Evolutionary conservation across 352 stramenopile genomes (phyloP).

Genomic region (Pythium phragmitis): DNA sequence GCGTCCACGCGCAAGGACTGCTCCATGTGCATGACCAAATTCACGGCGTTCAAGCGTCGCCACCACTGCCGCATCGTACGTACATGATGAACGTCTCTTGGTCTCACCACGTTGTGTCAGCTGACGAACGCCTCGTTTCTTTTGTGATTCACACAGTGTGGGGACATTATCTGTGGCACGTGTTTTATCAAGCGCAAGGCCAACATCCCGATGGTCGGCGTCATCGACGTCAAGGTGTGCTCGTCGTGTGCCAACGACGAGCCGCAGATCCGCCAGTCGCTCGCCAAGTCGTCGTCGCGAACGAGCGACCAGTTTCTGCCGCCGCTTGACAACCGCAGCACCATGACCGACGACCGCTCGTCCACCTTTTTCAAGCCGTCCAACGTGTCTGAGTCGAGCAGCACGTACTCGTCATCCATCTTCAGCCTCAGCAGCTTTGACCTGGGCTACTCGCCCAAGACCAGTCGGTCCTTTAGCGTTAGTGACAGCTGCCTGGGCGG

Average conservation of each 20-base stretch:
- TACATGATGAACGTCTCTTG: not conserved
- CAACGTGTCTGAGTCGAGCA: conserved; percentile 9
- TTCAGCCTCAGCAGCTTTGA: conserved; percentile 24
- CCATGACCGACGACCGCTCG: conserved; percentile 11
- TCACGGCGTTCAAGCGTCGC: conserved; percentile 24
- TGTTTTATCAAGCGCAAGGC: conserved; percentile 30
- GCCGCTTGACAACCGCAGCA: conserved; percentile 10
- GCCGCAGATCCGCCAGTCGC: conserved; percentile 7
- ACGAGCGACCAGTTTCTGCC: conserved; percentile 1
- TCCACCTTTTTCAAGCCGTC: conserved; percentile 18
- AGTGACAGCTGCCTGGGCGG: not conserved
- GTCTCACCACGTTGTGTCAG: not conserved
- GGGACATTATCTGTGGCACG: conserved; percentile 23
- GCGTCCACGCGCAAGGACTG: conserved; percentile 19
- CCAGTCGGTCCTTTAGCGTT: conserved; percentile 1
- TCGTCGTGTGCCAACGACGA: conserved; percentile 26
- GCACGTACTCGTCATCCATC: conserved; percentile 25
- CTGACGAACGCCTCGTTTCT: not conserved
- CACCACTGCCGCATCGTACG: conserved; percentile 28
- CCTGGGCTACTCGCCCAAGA: conserved; percentile 19
- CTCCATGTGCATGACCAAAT: conserved; percentile 28
- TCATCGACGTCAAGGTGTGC: conserved; percentile 29
- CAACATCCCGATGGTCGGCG: conserved; percentile 27
- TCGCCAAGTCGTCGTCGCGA: conserved; percentile 8
- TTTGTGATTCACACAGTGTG: conserved; percentile 10